Conservation (phyloP, 208 protist genomes). For the Jaenimonas drosophilae region DNA sequence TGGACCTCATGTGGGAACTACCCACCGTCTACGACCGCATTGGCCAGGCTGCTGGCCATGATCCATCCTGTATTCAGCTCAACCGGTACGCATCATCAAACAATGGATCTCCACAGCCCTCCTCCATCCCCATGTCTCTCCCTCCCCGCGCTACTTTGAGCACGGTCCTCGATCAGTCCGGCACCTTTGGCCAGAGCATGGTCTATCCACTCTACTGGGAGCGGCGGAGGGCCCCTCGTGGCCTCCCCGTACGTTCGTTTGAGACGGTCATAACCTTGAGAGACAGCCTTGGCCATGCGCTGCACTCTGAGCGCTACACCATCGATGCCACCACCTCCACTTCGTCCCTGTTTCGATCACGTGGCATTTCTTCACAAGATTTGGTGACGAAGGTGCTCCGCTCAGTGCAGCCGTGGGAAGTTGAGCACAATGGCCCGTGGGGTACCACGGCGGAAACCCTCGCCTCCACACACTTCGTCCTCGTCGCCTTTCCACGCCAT, state of each 20-base stretch:
- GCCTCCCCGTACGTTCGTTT: slow-evolving; percentile 7
- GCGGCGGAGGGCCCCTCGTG: slow-evolving; percentile 17
- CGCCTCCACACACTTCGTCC: slow-evolving; percentile 17
- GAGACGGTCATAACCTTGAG: slow-evolving; percentile 25
- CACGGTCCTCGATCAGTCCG: too few relatives aligned
- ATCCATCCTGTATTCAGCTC: too few relatives aligned
- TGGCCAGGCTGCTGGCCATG: too few relatives aligned
- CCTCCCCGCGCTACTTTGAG: too few relatives aligned
- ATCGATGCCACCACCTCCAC: not conserved
- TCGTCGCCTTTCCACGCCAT: slow-evolving; percentile 20
- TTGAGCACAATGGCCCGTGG: slow-evolving; percentile 26
- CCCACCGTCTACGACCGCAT: too few relatives aligned
- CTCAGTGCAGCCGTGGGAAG: slow-evolving; percentile 19
- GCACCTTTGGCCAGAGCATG: too few relatives aligned
- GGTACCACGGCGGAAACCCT: slow-evolving; percentile 18
- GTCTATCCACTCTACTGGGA: slow-evolving; percentile 42
- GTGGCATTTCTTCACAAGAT: slow-evolving; percentile 10
- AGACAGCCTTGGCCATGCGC: slow-evolving; percentile 29
- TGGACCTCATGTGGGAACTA: too few relatives aligned
- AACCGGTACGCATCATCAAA: too few relatives aligned
- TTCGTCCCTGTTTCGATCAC: not conserved
- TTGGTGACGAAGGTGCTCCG: slow-evolving; percentile 17
- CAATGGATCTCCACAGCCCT: too few relatives aligned
- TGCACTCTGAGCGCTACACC: slow-evolving; percentile 30
- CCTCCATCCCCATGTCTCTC: too few relatives aligned